These are phyloP conservation scores for Phytophthora boehmeriae DNA, from an alignment of 352 stramenopile species.

Conservation along the genomic window DNA sequence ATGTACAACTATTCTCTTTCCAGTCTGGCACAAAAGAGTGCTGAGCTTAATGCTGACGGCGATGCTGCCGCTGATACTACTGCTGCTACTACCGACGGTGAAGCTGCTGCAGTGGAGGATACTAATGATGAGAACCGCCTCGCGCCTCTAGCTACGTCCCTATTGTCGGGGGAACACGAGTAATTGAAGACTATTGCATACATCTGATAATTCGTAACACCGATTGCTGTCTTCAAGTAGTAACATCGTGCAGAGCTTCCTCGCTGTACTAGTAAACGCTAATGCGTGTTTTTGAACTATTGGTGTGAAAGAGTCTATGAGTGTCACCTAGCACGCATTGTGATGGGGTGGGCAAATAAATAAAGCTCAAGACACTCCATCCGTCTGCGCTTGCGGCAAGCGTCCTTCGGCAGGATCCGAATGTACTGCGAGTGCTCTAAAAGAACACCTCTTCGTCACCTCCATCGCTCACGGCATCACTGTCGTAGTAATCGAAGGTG, in stretches of 20 bases:
- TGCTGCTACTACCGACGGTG: slow-evolving; percentile 14
- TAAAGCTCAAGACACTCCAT: slow-evolving; percentile 31
- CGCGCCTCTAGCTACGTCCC: slow-evolving; percentile 43
- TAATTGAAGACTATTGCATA: slow-evolving; percentile 24
- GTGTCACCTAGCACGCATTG: slow-evolving; percentile 27
- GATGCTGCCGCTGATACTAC: neutral
- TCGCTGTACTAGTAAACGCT: slow-evolving; percentile 5
- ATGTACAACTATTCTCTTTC: slow-evolving; percentile 80
- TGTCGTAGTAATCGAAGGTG: slow-evolving; percentile 85
- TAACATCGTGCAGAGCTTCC: slow-evolving; percentile 20
- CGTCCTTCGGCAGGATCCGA: slow-evolving; percentile 12
- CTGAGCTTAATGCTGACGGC: slow-evolving; percentile 46
- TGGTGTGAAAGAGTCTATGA: slow-evolving; percentile 19
- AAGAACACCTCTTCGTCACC: slow-evolving; percentile 82
- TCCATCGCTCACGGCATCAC: slow-evolving; percentile 68
- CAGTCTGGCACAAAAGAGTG: slow-evolving; percentile 55
- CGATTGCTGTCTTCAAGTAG: slow-evolving; percentile 2
- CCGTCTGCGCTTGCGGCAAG: slow-evolving; percentile 25
- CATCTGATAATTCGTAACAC: slow-evolving; percentile 33
- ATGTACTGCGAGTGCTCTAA: slow-evolving; percentile 27
- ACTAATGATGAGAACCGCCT: slow-evolving; percentile 54
- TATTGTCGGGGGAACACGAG: slow-evolving; percentile 65
- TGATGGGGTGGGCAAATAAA: slow-evolving; percentile 36
- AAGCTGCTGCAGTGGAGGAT: slow-evolving; percentile 16
- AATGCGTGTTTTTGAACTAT: slow-evolving; percentile 21